Evolutionary conservation across 345 rosid genomes (phyloP).

Genomic region (Salix viminalis): DNA sequence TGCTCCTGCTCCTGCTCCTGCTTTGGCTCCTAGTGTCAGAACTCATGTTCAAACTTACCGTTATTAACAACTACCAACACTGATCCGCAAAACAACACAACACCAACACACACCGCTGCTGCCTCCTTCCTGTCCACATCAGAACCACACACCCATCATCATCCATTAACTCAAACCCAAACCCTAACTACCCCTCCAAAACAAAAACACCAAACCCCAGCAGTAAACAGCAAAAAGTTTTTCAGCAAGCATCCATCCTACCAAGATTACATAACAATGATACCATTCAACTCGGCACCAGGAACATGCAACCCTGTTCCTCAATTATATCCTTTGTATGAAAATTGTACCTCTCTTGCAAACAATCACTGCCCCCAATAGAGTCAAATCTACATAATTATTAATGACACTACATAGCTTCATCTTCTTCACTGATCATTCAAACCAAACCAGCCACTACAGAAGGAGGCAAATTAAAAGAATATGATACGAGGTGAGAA

Average conservation of each 20-base stretch:
- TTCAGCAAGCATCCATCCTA: constrained; percentile 40
- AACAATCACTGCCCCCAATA: constrained; percentile 22
- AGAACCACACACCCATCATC: constrained; percentile 64
- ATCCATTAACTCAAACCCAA: constrained; percentile 49
- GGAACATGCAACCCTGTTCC: constrained; percentile 19
- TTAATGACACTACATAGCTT: constrained; percentile 15
- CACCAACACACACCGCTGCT: constrained; percentile 43
- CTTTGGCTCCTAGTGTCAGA: constrained; percentile 68
- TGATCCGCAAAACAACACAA: constrained; percentile 35
- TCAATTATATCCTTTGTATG: constrained; percentile 28
- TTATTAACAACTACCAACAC: constrained; percentile 45
- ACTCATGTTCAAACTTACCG: constrained; percentile 51
- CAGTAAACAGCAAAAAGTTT: constrained; percentile 28
- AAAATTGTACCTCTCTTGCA: constrained; percentile 23
- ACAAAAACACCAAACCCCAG: constrained; percentile 44
- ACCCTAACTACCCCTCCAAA: constrained; percentile 43
- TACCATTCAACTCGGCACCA: constrained; percentile 20
- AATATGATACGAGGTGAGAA: no score
- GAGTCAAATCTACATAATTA: constrained; percentile 7
- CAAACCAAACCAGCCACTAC: not conserved
- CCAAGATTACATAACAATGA: constrained; percentile 25
- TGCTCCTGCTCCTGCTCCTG: constrained; percentile 59
- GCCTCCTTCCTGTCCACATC: constrained; percentile 70
- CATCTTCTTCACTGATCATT: constrained; percentile 21
- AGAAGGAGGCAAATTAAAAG: not conserved